These are phyloP conservation scores for Kurtzmaniella quercitrusa DNA, from an alignment of 1,139 yeast genomes.

Conservation along the genomic window DNA sequence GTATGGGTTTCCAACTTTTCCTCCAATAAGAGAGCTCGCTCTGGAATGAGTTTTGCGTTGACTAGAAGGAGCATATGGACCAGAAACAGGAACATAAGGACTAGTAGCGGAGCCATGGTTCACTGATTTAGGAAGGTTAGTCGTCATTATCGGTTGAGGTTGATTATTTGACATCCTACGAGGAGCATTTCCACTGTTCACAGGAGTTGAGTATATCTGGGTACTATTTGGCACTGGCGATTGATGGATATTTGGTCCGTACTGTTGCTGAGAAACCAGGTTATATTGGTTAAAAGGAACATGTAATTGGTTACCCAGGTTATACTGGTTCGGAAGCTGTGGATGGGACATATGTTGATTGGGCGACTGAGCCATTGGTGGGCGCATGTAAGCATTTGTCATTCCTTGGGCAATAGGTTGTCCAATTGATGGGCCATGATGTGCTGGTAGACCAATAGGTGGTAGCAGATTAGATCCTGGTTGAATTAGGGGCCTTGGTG, in stretches of 20 bases:
- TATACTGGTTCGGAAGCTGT: constrained; percentile 11
- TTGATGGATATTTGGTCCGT: not conserved
- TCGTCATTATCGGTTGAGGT: constrained; percentile 12
- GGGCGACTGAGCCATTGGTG: not conserved
- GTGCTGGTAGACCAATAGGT: too few species aligned
- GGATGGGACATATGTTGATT: constrained; percentile 7
- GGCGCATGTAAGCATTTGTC: not conserved
- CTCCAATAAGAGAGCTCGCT: constrained; percentile 40
- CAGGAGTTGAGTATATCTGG: constrained; percentile 2
- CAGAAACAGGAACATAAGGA: constrained; percentile 45
- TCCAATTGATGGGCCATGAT: not conserved
- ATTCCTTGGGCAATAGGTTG: not conserved
- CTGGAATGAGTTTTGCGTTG: constrained; percentile 38
- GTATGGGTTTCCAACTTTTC: constrained; percentile 42
- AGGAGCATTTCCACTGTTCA: not conserved
- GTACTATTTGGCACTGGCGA: constrained; percentile 1
- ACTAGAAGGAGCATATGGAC: constrained; percentile 43
- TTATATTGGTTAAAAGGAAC: not conserved
- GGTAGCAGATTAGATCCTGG: too few species aligned
- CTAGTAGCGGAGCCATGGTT: constrained; percentile 23
- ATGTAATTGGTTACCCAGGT: not conserved
- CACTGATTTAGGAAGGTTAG: constrained; percentile 16
- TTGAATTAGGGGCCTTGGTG: too few species aligned
- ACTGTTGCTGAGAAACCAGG: not conserved
- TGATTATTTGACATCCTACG: constrained; percentile 7